phyloP scores from a whole-genome alignment of 2,329 filamentous ascomycete genomes.

The Penicillium brevicompactum region DNA sequence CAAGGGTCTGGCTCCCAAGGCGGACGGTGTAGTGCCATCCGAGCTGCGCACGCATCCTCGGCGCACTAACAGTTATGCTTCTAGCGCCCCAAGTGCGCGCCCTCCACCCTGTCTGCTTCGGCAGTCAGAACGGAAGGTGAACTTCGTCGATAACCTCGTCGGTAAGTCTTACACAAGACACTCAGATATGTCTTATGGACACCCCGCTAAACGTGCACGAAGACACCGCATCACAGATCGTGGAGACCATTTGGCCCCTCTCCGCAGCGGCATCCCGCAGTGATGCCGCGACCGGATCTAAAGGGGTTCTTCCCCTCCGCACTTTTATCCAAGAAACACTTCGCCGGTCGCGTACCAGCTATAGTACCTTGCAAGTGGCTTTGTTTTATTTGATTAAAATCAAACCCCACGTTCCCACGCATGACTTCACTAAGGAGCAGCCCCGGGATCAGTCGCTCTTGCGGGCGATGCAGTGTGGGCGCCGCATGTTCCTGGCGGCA shows the following conservation, averaged over 20 bases:
- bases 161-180: conserved; percentile 67
- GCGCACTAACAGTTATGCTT: conserved; percentile 54
- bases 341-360: conserved; percentile 91
- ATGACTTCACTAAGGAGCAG: conserved; percentile 86
- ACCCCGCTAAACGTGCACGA: conserved; percentile 35
- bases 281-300: conserved; percentile 65
- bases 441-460: conserved; percentile 69
- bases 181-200: conserved; percentile 31
- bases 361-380: conserved; percentile 94
- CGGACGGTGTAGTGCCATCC: conserved; percentile 38
- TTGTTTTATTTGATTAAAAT: conserved; percentile 95
- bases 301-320: conserved; percentile 82
- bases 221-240: conserved; percentile 97
- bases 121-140: conserved; percentile 88
- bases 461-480: conserved; percentile 88
- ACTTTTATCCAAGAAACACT: conserved; percentile 98
- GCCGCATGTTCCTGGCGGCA: conserved; percentile 94
- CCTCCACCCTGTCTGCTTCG: conserved; percentile 76
- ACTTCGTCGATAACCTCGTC: conserved; percentile 95
- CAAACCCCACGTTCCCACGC: conserved; percentile 81
- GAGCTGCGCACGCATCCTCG: conserved; percentile 55
- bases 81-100: conserved; percentile 52
- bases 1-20: conserved; percentile 32
- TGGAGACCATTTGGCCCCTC: conserved; percentile 94
- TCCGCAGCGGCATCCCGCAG: conserved; percentile 77